Base-by-base conservation (phyloP, 805 yeast genomes). In the Suhomyces prunicola region DNA sequence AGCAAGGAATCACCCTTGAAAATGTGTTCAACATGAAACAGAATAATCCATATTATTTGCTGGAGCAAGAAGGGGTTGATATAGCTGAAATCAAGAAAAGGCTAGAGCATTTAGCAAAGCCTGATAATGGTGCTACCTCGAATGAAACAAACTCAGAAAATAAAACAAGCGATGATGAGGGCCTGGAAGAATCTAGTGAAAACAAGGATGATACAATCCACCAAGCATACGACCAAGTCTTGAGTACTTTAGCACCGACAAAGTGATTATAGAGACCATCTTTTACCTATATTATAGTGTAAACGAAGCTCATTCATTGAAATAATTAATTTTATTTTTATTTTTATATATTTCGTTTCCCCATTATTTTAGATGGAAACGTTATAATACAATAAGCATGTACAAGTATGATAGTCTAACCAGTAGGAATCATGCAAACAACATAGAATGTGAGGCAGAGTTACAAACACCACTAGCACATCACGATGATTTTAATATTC, bases 1-100 rank as follows among this genome's bases (percentile, higher is more conserved):
- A 64, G 35, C 54, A 64, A 44, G 77, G 77, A 1, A 59, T 74
- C 7, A 61, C 69, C 4, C 55, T 75, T 36, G 70, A 66, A 31
- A 55, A 55, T 23, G 46, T 65, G 5, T 63, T 60, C 46, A 55
- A 56, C 42, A 39, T 44, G 47, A 45, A 45, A 27, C 47, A 48
- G 5, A 46, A 15, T 13, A 44, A 33, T 17, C 46, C 46, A 15
- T 10, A 24, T 24, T 44, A 49, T 48, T 44, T 49, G 22, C 39
- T 48, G 19, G 44, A 53, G 19, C 50, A 39, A 13, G 58, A 57
- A 19, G 59, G 53, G 10, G 49, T 57, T 15, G 56, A 57, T 22
- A 31, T 59, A 27, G 55, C 51, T 36, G 57, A 52, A 13, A 54
- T 59, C 24, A 52, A 52, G 44, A 48, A 48, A 40, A 56, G 52